Evolutionary conservation across 768 basidiomycete genomes (phyloP), one percentile per base, ranked within the genome.

Genomic region (Jaapia argillacea): DNA sequence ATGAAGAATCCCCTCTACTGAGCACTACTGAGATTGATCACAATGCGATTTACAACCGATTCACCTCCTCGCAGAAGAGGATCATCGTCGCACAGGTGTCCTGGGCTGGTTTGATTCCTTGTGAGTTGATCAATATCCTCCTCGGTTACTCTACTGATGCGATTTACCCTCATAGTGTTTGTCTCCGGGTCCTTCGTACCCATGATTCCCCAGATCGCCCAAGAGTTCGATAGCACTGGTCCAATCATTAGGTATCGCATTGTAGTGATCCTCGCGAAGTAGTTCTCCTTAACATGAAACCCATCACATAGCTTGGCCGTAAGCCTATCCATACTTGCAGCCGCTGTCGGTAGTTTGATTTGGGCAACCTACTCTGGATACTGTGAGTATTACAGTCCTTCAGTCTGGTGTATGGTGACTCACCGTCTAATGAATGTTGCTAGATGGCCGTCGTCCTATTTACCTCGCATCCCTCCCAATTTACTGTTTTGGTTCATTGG

Each of bases 131-230:
- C 35, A 3, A 21, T 49, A 28, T 52, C 12, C 35, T 31, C 1
- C 28, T 10, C 16, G 28, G 10, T 16, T 16, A 33, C 10, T 16
- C 28, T 10, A 33, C 16, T 16, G 10, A 10, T 33, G 10, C 16
- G 28, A 33, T 10, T 16, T 10, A 16, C 28, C 16, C 24, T 13
- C 37, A 1, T 43, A 89, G 85, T 81, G 27, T 77, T 89, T 46
- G 75, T 82, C 0, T 64, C 74, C 5, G 79, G 75, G 0, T 75
- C 75, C 1, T 86, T 89, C 56, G 69, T 85, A 2, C 85, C 85
- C 0, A 77, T 78, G 0, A 81, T 89, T 44, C 83, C 85, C 0
- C 72, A 81, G 40, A 77, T 91, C 36, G 76, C 85, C 5, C 59
- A 57, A 22, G 85, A 90, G 46, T 58, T 90, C 6, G 39, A 71